These are phyloP conservation scores for Anisodus tanguticus DNA, from an alignment of 257 asterid species.

Conservation along the genomic window DNA sequence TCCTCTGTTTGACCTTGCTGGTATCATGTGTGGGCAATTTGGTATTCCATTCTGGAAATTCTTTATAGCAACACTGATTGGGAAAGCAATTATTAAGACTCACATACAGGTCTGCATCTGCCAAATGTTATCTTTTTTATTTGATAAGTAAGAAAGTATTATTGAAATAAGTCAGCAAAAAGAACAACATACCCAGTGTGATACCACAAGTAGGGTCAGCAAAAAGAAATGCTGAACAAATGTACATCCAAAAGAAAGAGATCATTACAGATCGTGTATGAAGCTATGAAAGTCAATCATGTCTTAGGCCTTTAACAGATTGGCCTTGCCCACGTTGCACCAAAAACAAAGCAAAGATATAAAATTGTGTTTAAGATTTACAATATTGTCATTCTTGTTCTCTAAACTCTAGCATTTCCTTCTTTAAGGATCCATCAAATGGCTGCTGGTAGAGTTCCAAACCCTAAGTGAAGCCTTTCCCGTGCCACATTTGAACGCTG, in stretches of 20 bases:
- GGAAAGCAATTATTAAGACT: slow-evolving; percentile 49
- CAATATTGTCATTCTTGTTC: background rate
- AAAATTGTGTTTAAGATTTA: background rate
- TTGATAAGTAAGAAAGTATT: background rate
- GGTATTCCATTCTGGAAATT: slow-evolving; percentile 52
- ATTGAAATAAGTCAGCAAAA: background rate
- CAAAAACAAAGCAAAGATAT: background rate
- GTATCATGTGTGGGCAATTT: slow-evolving; percentile 51
- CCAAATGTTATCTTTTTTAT: background rate
- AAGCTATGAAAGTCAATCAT: background rate
- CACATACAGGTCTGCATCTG: slow-evolving; percentile 43
- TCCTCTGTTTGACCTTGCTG: slow-evolving; percentile 51
- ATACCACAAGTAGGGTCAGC: no score
- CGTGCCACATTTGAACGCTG: background rate
- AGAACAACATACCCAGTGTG: no score
- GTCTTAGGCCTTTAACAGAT: slow-evolving; percentile 16
- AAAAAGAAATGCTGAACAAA: background rate
- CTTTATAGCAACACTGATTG: slow-evolving; percentile 44
- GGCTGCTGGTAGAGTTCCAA: background rate
- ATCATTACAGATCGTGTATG: background rate
- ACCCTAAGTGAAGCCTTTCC: background rate
- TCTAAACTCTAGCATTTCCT: background rate
- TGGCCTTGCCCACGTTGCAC: background rate
- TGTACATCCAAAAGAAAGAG: background rate
- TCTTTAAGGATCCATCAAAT: background rate